phyloP scores from a whole-genome alignment of 2,329 filamentous ascomycete species.

The Mycocentrospora acerina region DNA sequence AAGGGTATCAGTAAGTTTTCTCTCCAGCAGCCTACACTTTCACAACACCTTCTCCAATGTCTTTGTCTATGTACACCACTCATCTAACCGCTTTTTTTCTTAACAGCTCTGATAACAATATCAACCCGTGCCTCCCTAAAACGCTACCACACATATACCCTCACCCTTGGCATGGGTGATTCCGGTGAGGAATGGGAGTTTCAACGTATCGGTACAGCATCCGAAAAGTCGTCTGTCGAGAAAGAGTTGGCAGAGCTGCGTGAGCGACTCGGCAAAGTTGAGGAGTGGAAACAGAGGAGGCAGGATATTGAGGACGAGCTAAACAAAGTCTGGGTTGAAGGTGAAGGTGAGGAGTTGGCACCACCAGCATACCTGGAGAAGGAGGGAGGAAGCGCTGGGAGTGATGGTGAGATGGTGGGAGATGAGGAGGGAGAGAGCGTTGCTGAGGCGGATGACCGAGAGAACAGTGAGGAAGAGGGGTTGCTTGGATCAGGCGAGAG shows the following conservation, averaged over 20 bases:
- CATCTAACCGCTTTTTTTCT: not conserved
- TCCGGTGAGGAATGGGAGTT: constrained; percentile 88
- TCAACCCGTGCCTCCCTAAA: constrained; percentile 92
- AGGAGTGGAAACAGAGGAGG: constrained; percentile 76
- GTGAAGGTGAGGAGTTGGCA: constrained; percentile 36
- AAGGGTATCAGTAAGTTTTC: constrained; percentile 79
- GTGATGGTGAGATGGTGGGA: not conserved
- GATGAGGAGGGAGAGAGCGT: not conserved
- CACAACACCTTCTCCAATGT: not conserved
- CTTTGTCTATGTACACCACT: not conserved
- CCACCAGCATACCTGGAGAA: constrained; percentile 39
- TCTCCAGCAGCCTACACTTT: not conserved
- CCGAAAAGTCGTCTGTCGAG: constrained; percentile 91
- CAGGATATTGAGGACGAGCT: constrained; percentile 84
- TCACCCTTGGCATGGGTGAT: constrained; percentile 79
- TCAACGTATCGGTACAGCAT: constrained; percentile 88
- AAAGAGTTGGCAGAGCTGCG: constrained; percentile 84
- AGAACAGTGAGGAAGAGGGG: not conserved
- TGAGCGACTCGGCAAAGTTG: constrained; percentile 77
- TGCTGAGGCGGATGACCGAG: not conserved
- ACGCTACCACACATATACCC: constrained; percentile 91
- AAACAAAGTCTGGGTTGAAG: constrained; percentile 60
- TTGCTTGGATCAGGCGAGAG: not conserved
- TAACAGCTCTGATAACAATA: constrained; percentile 81
- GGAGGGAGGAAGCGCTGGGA: constrained; percentile 2